Percentiles rank a stretch among this genome's conserved stretches.
phyloP scores from a whole-genome alignment of 345 rosid species.

The Heritiera littoralis region DNA sequence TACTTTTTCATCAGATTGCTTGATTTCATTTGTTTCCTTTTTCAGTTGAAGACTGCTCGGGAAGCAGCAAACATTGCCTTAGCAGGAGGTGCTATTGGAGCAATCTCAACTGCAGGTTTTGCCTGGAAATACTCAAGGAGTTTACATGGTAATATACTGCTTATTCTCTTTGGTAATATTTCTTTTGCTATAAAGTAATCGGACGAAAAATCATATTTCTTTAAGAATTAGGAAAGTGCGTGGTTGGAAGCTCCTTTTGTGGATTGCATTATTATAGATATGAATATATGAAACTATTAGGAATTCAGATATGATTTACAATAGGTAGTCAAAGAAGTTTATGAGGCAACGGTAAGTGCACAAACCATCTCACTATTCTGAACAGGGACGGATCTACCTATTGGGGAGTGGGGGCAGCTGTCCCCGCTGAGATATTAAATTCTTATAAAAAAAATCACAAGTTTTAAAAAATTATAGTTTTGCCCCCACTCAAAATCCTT shows the following conservation, averaged over 20 bases:
- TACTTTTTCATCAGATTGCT: neutral
- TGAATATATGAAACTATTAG: neutral
- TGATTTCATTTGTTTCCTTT: slow-evolving; percentile 7
- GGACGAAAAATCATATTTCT: neutral
- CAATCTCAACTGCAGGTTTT: slow-evolving; percentile 74
- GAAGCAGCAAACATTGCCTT: slow-evolving; percentile 61
- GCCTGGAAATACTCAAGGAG: slow-evolving; percentile 91
- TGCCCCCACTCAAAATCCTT: no score
- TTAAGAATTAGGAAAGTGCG: neutral
- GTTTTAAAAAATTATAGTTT: no score
- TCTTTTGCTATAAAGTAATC: neutral
- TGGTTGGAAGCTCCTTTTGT: neutral
- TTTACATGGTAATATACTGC: slow-evolving; percentile 59
- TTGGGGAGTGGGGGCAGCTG: no score
- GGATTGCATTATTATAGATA: neutral
- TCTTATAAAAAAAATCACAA: no score
- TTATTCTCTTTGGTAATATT: neutral
- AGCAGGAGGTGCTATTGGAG: slow-evolving; percentile 69
- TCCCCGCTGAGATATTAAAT: no score
- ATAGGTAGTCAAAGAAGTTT: neutral
- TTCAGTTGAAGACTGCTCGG: slow-evolving; percentile 84
- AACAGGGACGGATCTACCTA: no score
- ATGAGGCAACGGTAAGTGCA: neutral
- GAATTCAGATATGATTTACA: neutral
- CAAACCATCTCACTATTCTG: neutral